These are phyloP conservation scores for Candida maltosa DNA, from an alignment of 805 yeast species.

Conservation along the genomic window DNA sequence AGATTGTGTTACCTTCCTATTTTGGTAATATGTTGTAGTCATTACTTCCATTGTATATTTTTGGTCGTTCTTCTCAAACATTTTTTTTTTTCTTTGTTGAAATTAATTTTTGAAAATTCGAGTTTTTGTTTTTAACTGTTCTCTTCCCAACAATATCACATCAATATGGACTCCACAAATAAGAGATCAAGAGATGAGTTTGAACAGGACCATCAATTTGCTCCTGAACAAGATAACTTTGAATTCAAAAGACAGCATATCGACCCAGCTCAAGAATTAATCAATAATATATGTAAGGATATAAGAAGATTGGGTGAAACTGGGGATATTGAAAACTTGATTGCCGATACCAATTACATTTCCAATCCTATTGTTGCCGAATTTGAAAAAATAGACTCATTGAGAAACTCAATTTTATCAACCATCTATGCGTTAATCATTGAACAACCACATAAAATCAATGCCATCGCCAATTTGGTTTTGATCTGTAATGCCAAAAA, in stretches of 20 bases:
- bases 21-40: too few species aligned
- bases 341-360: constrained; percentile 59
- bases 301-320: constrained; percentile 43
- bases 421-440: constrained; percentile 66
- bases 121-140: background rate
- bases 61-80: too few species aligned
- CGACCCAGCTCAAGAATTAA: constrained; percentile 40
- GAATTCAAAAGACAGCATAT: constrained; percentile 33
- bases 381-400: constrained; percentile 58
- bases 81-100: too few species aligned
- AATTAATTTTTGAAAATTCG: background rate
- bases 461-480: constrained; percentile 65
- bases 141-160: background rate
- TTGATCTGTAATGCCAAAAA: constrained; percentile 63
- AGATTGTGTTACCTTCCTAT: too few species aligned
- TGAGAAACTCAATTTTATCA: constrained; percentile 55
- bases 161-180: constrained; percentile 12
- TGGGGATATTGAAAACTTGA: constrained; percentile 33
- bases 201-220: constrained; percentile 15
- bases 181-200: constrained; percentile 31
- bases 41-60: too few species aligned
- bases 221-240: constrained; percentile 2
- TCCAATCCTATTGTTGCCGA: constrained; percentile 64
- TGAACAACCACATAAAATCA: constrained; percentile 91
- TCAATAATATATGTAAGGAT: constrained; percentile 42